Evolutionary conservation across 2,329 filamentous ascomycete species (phyloP).

Genomic region (Xylaria sp.): DNA sequence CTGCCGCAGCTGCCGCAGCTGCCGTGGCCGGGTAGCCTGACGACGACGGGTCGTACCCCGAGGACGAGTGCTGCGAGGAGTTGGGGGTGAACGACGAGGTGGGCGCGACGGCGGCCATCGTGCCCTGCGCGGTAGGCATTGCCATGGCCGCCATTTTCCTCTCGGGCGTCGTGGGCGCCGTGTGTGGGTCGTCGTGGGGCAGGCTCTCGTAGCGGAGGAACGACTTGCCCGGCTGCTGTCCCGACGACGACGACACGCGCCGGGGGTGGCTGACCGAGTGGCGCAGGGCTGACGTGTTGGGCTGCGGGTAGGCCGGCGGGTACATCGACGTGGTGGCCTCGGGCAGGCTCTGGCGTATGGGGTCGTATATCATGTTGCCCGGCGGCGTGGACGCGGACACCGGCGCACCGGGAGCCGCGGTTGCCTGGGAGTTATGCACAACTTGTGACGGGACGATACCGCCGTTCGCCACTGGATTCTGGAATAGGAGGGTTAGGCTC

Average conservation of each 20-base stretch:
- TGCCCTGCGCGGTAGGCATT: constrained; percentile 27
- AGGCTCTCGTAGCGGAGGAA: constrained; percentile 32
- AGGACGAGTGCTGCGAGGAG: constrained; percentile 47
- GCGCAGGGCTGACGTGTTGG: constrained; percentile 51
- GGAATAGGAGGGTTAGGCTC: constrained; percentile 80
- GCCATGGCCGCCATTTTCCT: constrained; percentile 27
- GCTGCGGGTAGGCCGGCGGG: constrained; percentile 53
- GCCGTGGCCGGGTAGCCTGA: constrained; percentile 35
- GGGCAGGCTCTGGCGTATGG: constrained; percentile 58
- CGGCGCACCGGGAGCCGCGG: constrained; percentile 29
- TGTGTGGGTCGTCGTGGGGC: constrained; percentile 37
- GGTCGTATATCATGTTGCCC: constrained; percentile 63
- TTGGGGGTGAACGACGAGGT: constrained; percentile 45
- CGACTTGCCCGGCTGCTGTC: constrained; percentile 30
- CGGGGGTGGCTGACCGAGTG: constrained; percentile 42
- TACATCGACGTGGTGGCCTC: constrained; percentile 51
- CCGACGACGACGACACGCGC: constrained; percentile 29
- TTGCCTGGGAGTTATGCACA: constrained; percentile 10
- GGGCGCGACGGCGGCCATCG: constrained; percentile 25
- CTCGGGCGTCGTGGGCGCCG: constrained; percentile 36
- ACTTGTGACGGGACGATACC: constrained; percentile 21
- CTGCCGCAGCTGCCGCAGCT: no score
- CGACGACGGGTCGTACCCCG: constrained; percentile 46
- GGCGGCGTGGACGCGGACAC: constrained; percentile 52
- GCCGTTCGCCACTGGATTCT: constrained; percentile 47